Evolutionary conservation across 257 asterid genomes (phyloP), one percentile per base, ranked within the genome.

Genomic region (Cordia subcordata): DNA sequence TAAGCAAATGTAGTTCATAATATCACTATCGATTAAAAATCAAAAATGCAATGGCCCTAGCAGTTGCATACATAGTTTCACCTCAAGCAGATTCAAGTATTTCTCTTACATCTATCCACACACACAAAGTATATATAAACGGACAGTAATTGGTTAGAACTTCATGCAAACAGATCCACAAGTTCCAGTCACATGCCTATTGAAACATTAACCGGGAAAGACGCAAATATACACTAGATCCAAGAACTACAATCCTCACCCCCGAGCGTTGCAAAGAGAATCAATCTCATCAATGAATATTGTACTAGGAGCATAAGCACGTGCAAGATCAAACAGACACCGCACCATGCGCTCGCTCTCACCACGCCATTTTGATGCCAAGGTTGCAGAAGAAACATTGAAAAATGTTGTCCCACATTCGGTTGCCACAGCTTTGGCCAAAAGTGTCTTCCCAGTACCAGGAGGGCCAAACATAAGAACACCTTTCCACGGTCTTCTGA

Each of bases 301-400:
- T 19, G 99, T 93, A 68, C 99, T 93, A 27, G 99, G 99, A 58
- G 99, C 97, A 83, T 89, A 75, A 76, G 96, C 94, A 72, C 99
- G 87, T 0, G 99, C 99, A 59, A 93, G 99, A 73, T 93, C 99
- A 70, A 89, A 93, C 75, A 93, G 82, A 73, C 97, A 89, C 69
- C 99, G 94, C 44, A 93, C 99, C 99, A 93, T 89, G 65, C 99
- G 78, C 60, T 89, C 99, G 77, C 99, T 89, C 72, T 93, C 99
- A 39, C 99, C 99, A 63, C 97, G 99, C 99, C 97, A 93, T 71
- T 93, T 93, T 53, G 99, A 93, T 69, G 99, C 99, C 87, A 93
- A 68, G 16, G 99, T 93, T 35, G 99, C 97, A 64, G 99, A 93
- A 72, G 99, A 93, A 74, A 93, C 96, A 54, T 93, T 93, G 71